phyloP scores from a whole-genome alignment of 176 grass and related monocot species.

The Phragmites australis region DNA sequence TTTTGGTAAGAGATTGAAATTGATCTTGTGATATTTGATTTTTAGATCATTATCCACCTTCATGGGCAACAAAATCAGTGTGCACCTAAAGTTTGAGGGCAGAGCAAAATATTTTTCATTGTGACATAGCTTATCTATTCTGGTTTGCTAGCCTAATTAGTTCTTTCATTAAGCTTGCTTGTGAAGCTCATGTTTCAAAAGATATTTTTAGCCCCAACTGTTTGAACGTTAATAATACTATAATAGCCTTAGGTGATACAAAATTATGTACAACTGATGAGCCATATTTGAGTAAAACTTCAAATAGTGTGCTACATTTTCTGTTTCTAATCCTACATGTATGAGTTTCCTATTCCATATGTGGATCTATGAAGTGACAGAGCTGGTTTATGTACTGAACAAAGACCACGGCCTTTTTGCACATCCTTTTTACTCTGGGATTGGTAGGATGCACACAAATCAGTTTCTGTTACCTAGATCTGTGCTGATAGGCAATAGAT shows the following conservation, averaged over 20 bases:
- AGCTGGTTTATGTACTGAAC: not conserved
- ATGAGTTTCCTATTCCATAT: not conserved
- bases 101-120: constrained; percentile 13
- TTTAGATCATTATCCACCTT: not conserved
- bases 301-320: not conserved
- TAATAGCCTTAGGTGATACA: not conserved
- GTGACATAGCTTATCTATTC: not conserved
- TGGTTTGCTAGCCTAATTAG: not conserved
- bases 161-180: not conserved
- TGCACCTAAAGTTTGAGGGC: not conserved
- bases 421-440: not conserved
- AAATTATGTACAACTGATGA: not conserved
- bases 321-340: not conserved
- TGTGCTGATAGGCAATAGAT: not conserved
- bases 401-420: too few species aligned
- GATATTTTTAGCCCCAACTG: not conserved
- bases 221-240: not conserved
- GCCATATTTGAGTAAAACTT: constrained; percentile 4
- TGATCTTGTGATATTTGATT: not conserved
- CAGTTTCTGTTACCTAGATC: not conserved
- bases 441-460: not conserved
- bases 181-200: constrained; percentile 14
- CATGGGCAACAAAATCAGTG: not conserved
- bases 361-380: not conserved
- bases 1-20: not conserved